Conservation (phyloP, 2,329 filamentous ascomycete species). For the Neobulgaria alba region DNA sequence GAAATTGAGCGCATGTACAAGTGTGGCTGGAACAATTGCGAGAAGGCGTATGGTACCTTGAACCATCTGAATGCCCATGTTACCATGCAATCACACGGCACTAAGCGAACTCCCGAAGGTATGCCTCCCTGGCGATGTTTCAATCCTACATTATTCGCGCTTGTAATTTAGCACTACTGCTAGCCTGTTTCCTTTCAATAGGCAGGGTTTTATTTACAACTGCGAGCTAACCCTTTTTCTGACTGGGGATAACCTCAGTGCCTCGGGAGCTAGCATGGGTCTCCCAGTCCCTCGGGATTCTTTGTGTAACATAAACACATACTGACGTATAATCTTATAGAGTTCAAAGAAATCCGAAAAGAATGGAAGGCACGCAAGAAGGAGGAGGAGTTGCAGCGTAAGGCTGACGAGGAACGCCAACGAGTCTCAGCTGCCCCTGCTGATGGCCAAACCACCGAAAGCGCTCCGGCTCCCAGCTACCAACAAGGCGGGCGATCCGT, state of each 20-base stretch:
- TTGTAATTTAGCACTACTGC: too few species aligned
- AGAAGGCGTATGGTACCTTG: constrained; percentile 95
- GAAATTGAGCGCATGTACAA: constrained; percentile 99
- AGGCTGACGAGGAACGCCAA: constrained; percentile 78
- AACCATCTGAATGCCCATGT: constrained; percentile 98
- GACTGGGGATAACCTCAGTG: constrained; percentile 33
- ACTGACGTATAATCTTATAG: constrained; percentile 40
- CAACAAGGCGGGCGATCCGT: constrained; percentile 46
- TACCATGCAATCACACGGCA: constrained; percentile 95
- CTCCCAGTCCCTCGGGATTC: constrained; percentile 26
- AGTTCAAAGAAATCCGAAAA: constrained; percentile 98
- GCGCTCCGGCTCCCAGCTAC: constrained; percentile 39
- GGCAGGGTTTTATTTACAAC: constrained; percentile 29
- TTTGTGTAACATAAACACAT: constrained; percentile 21
- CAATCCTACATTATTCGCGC: too few species aligned
- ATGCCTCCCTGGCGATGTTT: constrained; percentile 33
- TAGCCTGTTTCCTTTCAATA: not conserved
- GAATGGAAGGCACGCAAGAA: constrained; percentile 99
- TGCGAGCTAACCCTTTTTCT: constrained; percentile 38
- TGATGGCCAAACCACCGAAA: constrained; percentile 44
- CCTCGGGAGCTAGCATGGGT: constrained; percentile 36
- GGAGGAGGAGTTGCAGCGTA: constrained; percentile 87
- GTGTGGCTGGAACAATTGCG: constrained; percentile 95
- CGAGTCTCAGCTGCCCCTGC: constrained; percentile 51
- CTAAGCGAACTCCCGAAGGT: constrained; percentile 96